Evolutionary conservation across 768 basidiomycete genomes (phyloP).

Genomic region (Rhizopogon rudus): DNA sequence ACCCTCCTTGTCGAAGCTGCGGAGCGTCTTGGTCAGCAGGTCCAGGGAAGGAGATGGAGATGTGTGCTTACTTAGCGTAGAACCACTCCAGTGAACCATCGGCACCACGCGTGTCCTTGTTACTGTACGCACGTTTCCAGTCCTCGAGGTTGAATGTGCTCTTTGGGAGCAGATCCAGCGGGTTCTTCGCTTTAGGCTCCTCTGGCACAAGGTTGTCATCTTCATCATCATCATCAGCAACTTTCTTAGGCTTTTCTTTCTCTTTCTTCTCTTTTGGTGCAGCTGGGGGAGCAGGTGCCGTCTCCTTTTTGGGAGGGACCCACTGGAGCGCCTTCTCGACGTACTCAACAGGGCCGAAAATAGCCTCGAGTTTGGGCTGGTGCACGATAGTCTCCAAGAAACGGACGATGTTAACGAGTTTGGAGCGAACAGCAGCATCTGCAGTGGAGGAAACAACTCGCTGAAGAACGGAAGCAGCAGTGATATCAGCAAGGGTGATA

Average conservation of each 20-base stretch:
- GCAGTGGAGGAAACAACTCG: conserved; percentile 50
- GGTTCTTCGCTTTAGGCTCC: conserved; percentile 93
- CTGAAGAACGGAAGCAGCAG: conserved; percentile 54
- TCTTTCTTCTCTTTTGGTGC: conserved; percentile 48
- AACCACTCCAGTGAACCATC: conserved; percentile 91
- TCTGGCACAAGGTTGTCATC: conserved; percentile 68
- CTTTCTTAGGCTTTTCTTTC: conserved; percentile 58
- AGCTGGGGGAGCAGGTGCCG: conserved; percentile 39
- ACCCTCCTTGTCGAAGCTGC: conserved; percentile 81
- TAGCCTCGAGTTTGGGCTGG: conserved; percentile 68
- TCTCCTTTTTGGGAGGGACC: conserved; percentile 72
- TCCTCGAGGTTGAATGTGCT: conserved; percentile 87
- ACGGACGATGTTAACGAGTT: conserved; percentile 75
- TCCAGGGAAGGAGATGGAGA: not conserved
- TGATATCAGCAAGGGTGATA: conserved; percentile 89
- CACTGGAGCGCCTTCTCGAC: conserved; percentile 69
- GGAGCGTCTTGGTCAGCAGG: conserved; percentile 1
- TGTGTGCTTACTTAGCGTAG: conserved; percentile 75
- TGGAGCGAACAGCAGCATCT: conserved; percentile 61
- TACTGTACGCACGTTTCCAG: conserved; percentile 98
- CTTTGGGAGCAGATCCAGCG: conserved; percentile 87
- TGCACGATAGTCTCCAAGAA: conserved; percentile 84
- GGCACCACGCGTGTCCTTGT: conserved; percentile 89
- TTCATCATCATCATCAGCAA: conserved; percentile 63
- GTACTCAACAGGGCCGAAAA: conserved; percentile 58